Evolutionary conservation across 2,329 filamentous ascomycete genomes (phyloP), one percentile per base, ranked within the genome.

Genomic region (Madurella fahalii): DNA sequence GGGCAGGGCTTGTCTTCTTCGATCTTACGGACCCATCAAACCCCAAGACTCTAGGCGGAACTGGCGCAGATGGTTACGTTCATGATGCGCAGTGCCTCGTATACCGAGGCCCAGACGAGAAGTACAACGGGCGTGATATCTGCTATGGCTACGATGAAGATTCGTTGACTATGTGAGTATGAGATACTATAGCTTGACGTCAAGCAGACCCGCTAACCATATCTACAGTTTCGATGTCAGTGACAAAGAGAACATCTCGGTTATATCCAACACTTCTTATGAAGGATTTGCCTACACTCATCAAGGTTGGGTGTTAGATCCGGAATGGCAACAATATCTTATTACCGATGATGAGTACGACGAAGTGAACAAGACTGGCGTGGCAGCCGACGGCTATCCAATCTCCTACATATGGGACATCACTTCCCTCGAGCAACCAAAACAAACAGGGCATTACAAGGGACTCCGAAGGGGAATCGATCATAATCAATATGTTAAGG

Each of bases 11-110:
- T 25, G 79, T 80, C 65, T 82, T 82, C 66, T 78, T 84, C 55
- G 78, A 84, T 64, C 71, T 84, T 17, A 73, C 72, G 0, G 74
- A 83, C 55, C 79, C 79, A 1, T 64, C 75, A 2, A 79, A 80
- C 31, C 81, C 81, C 0, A 74, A 68, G 18, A 75, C 71, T 17
- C 73, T 79, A 11, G 81, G 81, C 9, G 83, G 80, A 56, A 77
- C 77, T 9, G 71, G 71, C 12, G 66, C 72, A 1, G 81, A 84
- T 52, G 80, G 81, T 1, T 84, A 84, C 50, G 80, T 83, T 2
- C 81, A 84, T 61, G 81, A 84, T 56, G 81, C 81, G 0, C 80
- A 84, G 63, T 83, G 80, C 57, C 66, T 83, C 25, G 74, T 77
- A 31, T 82, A 82, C 60, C 71, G 71, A 15, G 77, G 78, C 0